Conservation (phyloP, 768 basidiomycete genomes). For the Tulasnella sp. region DNA sequence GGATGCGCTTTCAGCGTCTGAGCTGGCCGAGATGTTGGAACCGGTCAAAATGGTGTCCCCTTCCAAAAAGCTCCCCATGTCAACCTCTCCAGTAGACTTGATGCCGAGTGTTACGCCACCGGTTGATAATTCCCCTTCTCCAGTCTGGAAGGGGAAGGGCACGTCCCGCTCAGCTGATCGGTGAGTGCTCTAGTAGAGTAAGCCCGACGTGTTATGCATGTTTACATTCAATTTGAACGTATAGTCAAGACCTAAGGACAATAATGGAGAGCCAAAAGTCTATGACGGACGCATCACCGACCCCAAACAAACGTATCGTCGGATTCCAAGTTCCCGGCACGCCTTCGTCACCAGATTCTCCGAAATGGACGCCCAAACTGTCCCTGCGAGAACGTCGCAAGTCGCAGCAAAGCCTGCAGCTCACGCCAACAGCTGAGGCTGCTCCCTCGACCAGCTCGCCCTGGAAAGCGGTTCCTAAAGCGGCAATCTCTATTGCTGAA, state of each 20-base stretch:
- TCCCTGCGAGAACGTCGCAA: constrained; percentile 19
- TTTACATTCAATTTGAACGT: constrained; percentile 28
- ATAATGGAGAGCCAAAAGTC: constrained; percentile 69
- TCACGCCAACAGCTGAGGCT: not conserved
- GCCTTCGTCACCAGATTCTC: constrained; percentile 7
- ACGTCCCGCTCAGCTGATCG: constrained; percentile 34
- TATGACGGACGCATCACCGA: constrained; percentile 31
- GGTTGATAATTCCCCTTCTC: constrained; percentile 14
- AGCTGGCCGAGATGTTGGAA: constrained; percentile 31
- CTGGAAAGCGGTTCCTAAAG: constrained; percentile 24
- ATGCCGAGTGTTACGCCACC: constrained; percentile 32
- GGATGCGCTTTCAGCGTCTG: constrained; percentile 44
- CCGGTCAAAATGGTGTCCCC: constrained; percentile 29
- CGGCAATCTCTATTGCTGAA: constrained; percentile 26
- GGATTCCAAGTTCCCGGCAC: constrained; percentile 30
- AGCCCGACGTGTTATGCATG: not conserved
- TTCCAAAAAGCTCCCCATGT: not conserved
- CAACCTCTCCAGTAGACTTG: not conserved
- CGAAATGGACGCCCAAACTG: constrained; percentile 13
- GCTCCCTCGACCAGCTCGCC: constrained; percentile 8
- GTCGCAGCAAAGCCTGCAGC: constrained; percentile 17
- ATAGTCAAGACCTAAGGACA: constrained; percentile 74
- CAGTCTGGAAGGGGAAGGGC: constrained; percentile 38
- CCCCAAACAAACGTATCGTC: constrained; percentile 24
- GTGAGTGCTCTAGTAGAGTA: constrained; percentile 32